Evolutionary conservation across 2,329 filamentous ascomycete genomes (phyloP).

Genomic region (Esteya vermicola): DNA sequence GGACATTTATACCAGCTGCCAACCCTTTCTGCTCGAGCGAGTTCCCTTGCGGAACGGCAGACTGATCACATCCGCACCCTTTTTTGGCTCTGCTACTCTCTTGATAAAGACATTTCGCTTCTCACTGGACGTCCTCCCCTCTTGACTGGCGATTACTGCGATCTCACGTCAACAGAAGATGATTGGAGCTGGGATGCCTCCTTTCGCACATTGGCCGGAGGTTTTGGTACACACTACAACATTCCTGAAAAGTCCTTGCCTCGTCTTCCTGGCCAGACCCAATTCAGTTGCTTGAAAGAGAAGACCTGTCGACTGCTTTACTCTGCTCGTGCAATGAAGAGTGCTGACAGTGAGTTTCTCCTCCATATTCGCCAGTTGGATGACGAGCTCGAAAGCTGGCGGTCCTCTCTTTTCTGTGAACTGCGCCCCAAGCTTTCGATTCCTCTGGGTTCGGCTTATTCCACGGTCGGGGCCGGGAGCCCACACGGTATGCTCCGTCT

Average conservation of each 20-base stretch:
- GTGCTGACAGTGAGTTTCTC: neutral
- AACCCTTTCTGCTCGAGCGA: neutral
- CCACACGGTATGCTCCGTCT: neutral
- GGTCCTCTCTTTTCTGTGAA: neutral
- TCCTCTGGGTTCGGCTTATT: neutral
- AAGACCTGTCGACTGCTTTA: neutral
- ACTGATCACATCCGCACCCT: neutral
- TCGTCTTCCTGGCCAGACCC: neutral
- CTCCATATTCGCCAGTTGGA: neutral
- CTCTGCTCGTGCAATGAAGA: neutral
- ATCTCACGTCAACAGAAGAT: too few relatives aligned
- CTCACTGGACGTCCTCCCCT: neutral
- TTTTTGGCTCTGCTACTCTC: conserved; percentile 1
- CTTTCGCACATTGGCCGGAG: too few relatives aligned
- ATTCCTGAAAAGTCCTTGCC: neutral
- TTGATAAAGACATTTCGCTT: neutral
- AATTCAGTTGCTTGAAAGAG: neutral
- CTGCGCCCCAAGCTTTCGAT: neutral
- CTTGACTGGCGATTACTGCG: neutral
- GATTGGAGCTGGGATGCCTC: too few relatives aligned
- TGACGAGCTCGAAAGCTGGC: neutral
- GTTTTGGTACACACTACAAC: too few relatives aligned
- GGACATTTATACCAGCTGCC: neutral
- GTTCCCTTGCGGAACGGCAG: neutral
- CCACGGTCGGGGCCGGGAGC: neutral